Evolutionary conservation across 805 yeast genomes (phyloP), one percentile per base, ranked within the genome.

Genomic region (Grigorovia yakushimaensis): DNA sequence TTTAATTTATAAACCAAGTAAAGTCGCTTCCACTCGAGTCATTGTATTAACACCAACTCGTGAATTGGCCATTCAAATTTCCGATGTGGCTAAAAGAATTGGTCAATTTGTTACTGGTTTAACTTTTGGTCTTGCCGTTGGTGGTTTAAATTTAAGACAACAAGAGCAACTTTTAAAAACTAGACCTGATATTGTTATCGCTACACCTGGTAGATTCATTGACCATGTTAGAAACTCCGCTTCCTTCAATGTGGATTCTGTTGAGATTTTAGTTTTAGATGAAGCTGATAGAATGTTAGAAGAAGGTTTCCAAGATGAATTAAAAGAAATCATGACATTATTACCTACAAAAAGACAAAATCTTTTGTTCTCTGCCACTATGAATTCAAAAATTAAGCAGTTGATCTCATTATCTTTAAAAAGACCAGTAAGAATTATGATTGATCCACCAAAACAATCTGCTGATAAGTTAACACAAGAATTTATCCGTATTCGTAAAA

Each of bases 261-360:
- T 93, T 44, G 98, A 93, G 70, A 85, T 93, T 46, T 72, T 93
- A 58, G 94, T 93, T 27, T 76, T 93, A 56, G 98, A 93, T 72
- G 98, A 93, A 72, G 98, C 98, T 50, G 98, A 93, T 74, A 81
- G 98, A 72, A 93, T 93, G 98, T 76, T 93, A 57, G 99, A 93
- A 65, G 99, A 93, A 69, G 99, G 99, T 61, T 93, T 93, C 78
- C 96, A 89, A 67, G 87, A 81, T 46, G 98, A 93, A 68, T 73
- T 93, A 55, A 83, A 88, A 18, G 98, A 93, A 65, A 91, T 93
- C 50, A 76, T 93, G 67, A 76, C 84, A 13, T 72, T 91, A 47
- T 73, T 94, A 54, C 98, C 99, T 24, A 77, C 81, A 44, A 87
- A 87, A 68, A 81, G 98, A 65, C 99, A 93, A 69, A 91, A 97